Percentiles rank a stretch among this genome's conserved stretches.
phyloP scores from a whole-genome alignment of 2,329 filamentous ascomycete species.

The Penicillium sp. region DNA sequence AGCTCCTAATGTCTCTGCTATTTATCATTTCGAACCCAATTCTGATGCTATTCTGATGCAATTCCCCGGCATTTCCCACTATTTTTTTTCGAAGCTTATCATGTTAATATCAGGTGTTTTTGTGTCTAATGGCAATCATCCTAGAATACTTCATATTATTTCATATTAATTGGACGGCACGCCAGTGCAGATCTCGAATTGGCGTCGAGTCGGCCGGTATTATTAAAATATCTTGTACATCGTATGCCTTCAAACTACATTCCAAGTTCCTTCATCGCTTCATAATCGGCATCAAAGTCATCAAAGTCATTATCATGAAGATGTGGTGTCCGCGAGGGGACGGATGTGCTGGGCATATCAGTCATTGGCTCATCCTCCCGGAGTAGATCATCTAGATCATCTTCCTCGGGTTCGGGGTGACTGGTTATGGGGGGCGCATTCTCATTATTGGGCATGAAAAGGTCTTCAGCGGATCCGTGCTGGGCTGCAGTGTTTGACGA shows the following conservation, averaged over 20 bases:
- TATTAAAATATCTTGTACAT: background rate
- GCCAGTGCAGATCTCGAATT: background rate
- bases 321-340: background rate
- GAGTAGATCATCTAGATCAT: constrained; percentile 56
- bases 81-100: too few species aligned
- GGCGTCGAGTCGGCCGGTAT: background rate
- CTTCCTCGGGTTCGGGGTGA: constrained; percentile 40
- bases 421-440: constrained; percentile 10
- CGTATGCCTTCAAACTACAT: constrained; percentile 13
- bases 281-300: constrained; percentile 64
- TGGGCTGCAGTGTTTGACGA: background rate
- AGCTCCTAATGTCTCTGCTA: background rate
- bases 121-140: too few species aligned
- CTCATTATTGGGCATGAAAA: constrained; percentile 34
- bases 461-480: constrained; percentile 13
- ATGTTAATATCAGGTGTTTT: too few species aligned
- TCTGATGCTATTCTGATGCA: background rate
- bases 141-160: too few species aligned
- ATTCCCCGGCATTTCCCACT: background rate
- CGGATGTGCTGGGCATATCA: constrained; percentile 1
- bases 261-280: constrained; percentile 57
- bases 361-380: constrained; percentile 41
- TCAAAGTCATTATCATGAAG: constrained; percentile 39
- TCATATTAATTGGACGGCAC: too few species aligned
- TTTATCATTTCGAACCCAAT: background rate